These are phyloP conservation scores for Phytophthora ramorum DNA, from an alignment of 352 stramenopile species.

Conservation along the genomic window DNA sequence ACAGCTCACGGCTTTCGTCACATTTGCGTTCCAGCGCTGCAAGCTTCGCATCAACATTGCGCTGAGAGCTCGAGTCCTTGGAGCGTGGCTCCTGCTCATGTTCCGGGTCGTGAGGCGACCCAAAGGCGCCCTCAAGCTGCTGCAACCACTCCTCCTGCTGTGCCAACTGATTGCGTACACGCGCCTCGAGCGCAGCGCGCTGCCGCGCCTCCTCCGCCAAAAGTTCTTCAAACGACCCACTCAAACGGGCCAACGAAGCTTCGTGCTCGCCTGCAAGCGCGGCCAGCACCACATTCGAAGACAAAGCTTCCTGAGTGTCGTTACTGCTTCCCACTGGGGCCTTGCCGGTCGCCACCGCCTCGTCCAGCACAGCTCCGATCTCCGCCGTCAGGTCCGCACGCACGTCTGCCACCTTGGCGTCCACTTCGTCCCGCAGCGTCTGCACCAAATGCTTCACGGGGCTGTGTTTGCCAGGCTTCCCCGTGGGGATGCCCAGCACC, in stretches of 20 bases:
- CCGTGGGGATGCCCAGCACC: conserved; percentile 65
- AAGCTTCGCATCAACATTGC: conserved; percentile 24
- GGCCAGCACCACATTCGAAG: conserved; percentile 57
- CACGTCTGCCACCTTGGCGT: conserved; percentile 28
- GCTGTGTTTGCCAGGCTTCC: conserved; percentile 74
- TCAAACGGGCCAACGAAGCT: conserved; percentile 71
- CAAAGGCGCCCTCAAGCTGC: conserved; percentile 76
- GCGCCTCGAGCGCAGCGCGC: conserved; percentile 62
- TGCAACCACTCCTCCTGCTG: conserved; percentile 86
- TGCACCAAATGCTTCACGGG: conserved; percentile 78
- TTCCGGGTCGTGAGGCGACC: conserved; percentile 54
- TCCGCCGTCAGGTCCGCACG: conserved; percentile 14
- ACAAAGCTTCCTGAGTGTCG: conserved; percentile 28
- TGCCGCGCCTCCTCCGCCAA: conserved; percentile 69
- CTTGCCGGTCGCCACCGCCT: conserved; percentile 5
- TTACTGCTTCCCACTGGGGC: neutral
- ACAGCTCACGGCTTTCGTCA: conserved; percentile 36
- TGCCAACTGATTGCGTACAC: conserved; percentile 58
- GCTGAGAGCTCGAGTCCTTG: conserved; percentile 9
- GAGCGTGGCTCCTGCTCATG: conserved; percentile 22
- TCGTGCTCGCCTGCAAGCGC: conserved; percentile 77
- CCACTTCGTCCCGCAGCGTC: conserved; percentile 74
- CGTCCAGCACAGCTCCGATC: conserved; percentile 23
- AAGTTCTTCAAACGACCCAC: conserved; percentile 69
- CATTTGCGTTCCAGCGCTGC: conserved; percentile 35